Conservation (phyloP, 331 rosid genomes). For the Acacia pycnantha region DNA sequence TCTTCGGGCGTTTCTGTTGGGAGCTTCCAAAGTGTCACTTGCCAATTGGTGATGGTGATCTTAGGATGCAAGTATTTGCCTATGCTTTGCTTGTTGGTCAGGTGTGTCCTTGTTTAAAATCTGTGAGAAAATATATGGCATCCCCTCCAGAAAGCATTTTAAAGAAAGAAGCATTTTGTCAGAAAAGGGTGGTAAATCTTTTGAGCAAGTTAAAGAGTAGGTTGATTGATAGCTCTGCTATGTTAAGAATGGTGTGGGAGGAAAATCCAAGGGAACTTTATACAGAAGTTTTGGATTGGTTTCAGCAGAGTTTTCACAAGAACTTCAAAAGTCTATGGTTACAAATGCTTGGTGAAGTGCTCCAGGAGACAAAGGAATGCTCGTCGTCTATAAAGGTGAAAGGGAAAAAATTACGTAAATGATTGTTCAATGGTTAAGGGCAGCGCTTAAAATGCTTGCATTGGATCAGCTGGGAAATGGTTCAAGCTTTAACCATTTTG, state of each 20-base stretch:
- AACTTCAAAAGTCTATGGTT: slow-evolving; percentile 60
- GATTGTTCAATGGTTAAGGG: slow-evolving; percentile 14
- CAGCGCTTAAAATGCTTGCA: background rate
- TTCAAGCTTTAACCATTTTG: background rate
- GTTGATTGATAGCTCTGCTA: slow-evolving; percentile 53
- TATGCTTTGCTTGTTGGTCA: slow-evolving; percentile 87
- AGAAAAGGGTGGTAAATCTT: slow-evolving; percentile 81
- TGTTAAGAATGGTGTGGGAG: slow-evolving; percentile 65
- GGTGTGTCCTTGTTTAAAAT: slow-evolving; percentile 71
- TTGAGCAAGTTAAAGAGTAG: slow-evolving; percentile 42
- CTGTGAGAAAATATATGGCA: slow-evolving; percentile 60
- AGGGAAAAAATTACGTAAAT: slow-evolving; percentile 11
- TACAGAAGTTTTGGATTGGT: slow-evolving; percentile 74
- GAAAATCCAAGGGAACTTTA: slow-evolving; percentile 61
- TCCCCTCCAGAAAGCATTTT: slow-evolving; percentile 70
- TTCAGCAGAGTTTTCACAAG: slow-evolving; percentile 62
- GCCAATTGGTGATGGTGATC: slow-evolving; percentile 39
- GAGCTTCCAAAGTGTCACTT: slow-evolving; percentile 63
- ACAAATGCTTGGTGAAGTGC: slow-evolving; percentile 60
- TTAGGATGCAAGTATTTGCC: slow-evolving; percentile 58
- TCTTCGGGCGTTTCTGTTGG: slow-evolving; percentile 84
- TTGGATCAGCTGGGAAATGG: background rate
- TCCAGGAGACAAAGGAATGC: slow-evolving; percentile 45
- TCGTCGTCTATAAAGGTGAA: slow-evolving; percentile 19
- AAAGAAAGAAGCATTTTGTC: slow-evolving; percentile 71